Percentiles rank a stretch among this genome's conserved stretches.
These are phyloP conservation scores for Penicillium paneum DNA, from an alignment of 2,329 filamentous ascomycete species.

Conservation along the genomic window DNA sequence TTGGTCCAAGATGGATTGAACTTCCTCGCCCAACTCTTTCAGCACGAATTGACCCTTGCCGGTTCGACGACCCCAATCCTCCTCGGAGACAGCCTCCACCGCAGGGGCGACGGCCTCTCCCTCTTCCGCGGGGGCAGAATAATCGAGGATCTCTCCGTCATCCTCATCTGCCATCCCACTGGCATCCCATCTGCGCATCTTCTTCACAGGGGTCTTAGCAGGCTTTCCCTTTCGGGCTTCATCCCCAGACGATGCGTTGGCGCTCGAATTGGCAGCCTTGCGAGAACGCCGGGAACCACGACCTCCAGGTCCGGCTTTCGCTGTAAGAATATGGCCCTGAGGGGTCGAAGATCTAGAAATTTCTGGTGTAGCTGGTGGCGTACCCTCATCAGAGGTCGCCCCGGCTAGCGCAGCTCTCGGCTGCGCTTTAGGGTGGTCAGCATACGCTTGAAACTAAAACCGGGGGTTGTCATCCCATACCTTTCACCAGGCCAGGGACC, in stretches of 20 bases:
- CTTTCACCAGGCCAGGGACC: conserved; percentile 52
- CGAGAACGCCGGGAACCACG: conserved; percentile 79
- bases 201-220: conserved; percentile 61
- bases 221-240: conserved; percentile 63
- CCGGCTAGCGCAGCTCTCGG: conserved; percentile 42
- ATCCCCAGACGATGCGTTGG: conserved; percentile 71
- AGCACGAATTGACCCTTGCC: conserved; percentile 89
- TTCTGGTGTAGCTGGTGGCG: conserved; percentile 67
- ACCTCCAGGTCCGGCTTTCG: conserved; percentile 68
- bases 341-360: conserved; percentile 79
- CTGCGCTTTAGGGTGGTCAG: conserved; percentile 40
- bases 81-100: conserved; percentile 71
- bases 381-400: conserved; percentile 62
- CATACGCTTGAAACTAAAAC: not conserved
- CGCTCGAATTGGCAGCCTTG: conserved; percentile 57
- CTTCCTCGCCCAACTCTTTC: conserved; percentile 89
- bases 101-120: conserved; percentile 55
- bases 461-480: conserved; percentile 22
- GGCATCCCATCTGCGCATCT: conserved; percentile 86
- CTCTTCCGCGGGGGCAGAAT: conserved; percentile 66
- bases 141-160: conserved; percentile 77
- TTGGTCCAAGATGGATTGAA: conserved; percentile 79
- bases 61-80: conserved; percentile 80
- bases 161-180: conserved; percentile 85
- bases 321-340: conserved; percentile 64